phyloP scores from a whole-genome alignment of 208 protist genomes.

The Leishmania arabica region DNA sequence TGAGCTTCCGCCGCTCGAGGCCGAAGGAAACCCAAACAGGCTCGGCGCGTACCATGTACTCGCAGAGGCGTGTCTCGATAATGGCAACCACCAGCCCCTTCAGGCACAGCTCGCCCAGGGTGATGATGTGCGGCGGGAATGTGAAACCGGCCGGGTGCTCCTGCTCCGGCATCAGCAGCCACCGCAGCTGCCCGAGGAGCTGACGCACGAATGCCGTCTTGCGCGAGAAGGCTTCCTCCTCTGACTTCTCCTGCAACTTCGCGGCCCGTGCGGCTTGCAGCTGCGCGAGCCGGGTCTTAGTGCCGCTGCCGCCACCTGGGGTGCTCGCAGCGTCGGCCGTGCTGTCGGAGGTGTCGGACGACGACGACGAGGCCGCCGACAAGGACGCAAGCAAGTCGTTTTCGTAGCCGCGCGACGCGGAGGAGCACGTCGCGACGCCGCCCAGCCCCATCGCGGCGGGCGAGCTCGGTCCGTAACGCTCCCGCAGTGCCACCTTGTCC shows the following conservation, averaged over 20 bases:
- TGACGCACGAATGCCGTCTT: slow-evolving; percentile 89
- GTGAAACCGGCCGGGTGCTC: slow-evolving; percentile 81
- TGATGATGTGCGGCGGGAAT: slow-evolving; percentile 77
- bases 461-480: slow-evolving; percentile 75
- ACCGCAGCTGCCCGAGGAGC: slow-evolving; percentile 88
- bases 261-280: slow-evolving; percentile 22
- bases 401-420: slow-evolving; percentile 58
- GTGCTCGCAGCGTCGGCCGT: slow-evolving; percentile 18
- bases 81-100: slow-evolving; percentile 86
- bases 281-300: slow-evolving; percentile 10
- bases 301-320: slow-evolving; percentile 1
- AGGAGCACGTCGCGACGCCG: slow-evolving; percentile 76
- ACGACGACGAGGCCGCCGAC: slow-evolving; percentile 4
- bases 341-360: background rate
- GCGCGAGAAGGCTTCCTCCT: slow-evolving; percentile 88
- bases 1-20: slow-evolving; percentile 71
- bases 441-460: slow-evolving; percentile 84
- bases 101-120: slow-evolving; percentile 79
- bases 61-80: slow-evolving; percentile 74
- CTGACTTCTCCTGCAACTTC: slow-evolving; percentile 59
- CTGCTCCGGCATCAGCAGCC: slow-evolving; percentile 73
- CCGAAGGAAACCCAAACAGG: slow-evolving; percentile 84
- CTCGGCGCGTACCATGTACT: slow-evolving; percentile 92
- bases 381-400: slow-evolving; percentile 22
- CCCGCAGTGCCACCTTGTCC: slow-evolving; percentile 76